These are phyloP conservation scores for Alternaria dauci DNA, from an alignment of 2,329 filamentous ascomycete genomes.

Conservation along the genomic window DNA sequence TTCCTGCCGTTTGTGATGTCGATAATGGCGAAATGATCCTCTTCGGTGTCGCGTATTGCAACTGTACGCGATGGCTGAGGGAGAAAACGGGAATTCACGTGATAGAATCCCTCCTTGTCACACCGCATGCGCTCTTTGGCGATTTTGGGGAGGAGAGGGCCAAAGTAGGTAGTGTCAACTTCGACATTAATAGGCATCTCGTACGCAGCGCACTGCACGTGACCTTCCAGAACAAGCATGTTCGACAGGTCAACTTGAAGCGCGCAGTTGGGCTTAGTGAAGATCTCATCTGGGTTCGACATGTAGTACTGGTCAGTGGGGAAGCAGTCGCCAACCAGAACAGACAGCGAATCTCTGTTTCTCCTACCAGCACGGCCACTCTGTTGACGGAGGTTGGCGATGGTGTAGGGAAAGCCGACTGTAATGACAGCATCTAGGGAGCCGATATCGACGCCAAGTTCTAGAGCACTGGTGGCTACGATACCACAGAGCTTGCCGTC, in stretches of 20 bases:
- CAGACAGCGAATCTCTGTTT: constrained; percentile 91
- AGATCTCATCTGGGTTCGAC: constrained; percentile 92
- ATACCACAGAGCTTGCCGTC: constrained; percentile 92
- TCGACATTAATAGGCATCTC: constrained; percentile 90
- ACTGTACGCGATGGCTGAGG: constrained; percentile 85
- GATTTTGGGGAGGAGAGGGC: constrained; percentile 73
- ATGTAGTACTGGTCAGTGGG: constrained; percentile 96
- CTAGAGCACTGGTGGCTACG: constrained; percentile 89
- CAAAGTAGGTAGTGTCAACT: constrained; percentile 82
- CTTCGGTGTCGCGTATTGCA: constrained; percentile 86
- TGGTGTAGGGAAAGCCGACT: constrained; percentile 93
- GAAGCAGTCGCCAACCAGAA: constrained; percentile 88
- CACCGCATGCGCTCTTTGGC: constrained; percentile 76
- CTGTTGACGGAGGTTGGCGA: constrained; percentile 93
- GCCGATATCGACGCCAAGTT: constrained; percentile 94
- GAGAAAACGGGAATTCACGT: constrained; percentile 87
- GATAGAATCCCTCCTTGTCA: constrained; percentile 83
- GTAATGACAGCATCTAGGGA: constrained; percentile 92
- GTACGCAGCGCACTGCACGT: constrained; percentile 92
- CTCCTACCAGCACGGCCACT: constrained; percentile 90
- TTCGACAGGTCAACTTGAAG: constrained; percentile 93
- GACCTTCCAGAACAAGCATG: constrained; percentile 88
- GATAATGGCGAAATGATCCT: constrained; percentile 93
- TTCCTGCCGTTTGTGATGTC: constrained; percentile 86
- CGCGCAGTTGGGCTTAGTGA: constrained; percentile 88